Percentiles rank a stretch among this genome's conserved stretches.
Conservation (phyloP, 495 filamentous ascomycete genomes). For the Xylaria sp. region DNA sequence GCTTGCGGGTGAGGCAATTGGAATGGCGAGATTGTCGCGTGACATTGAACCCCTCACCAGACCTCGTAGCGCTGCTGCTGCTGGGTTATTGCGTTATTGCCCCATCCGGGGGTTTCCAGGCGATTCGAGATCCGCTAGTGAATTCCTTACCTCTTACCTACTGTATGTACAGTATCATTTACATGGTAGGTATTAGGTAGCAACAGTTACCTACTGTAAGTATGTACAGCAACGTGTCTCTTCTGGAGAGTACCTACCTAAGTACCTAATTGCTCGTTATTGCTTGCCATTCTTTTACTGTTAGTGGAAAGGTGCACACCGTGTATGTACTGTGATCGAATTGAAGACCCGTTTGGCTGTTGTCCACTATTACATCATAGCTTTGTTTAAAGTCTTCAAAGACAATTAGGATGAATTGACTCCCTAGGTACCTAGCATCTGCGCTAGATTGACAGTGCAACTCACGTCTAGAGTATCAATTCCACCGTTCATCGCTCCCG, state of each 20-base stretch:
- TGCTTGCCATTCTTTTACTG: conserved; percentile 5
- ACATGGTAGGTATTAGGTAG: too few relatives aligned
- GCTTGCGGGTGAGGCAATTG: conserved; percentile 17
- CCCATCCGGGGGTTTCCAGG: conserved; percentile 15
- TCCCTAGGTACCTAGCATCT: too few relatives aligned
- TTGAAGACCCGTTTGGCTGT: conserved; percentile 5
- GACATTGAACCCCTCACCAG: conserved; percentile 23
- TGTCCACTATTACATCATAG: conserved; percentile 26
- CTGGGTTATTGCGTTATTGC: too few relatives aligned
- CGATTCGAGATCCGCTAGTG: not conserved
- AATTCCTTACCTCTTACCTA: too few relatives aligned
- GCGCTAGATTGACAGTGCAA: not conserved
- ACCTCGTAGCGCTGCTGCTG: too few relatives aligned
- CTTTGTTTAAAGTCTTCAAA: not conserved
- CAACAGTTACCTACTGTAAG: not conserved
- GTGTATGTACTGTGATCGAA: conserved; percentile 3
- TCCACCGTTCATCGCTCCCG: not conserved
- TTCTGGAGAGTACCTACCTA: too few relatives aligned
- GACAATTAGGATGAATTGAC: conserved; percentile 18
- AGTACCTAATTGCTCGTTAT: not conserved
- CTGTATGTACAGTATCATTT: too few relatives aligned
- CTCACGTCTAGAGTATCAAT: not conserved
- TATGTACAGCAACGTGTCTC: conserved; percentile 8
- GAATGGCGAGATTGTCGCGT: conserved; percentile 28
- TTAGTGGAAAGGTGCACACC: conserved; percentile 6